Evolutionary conservation across 148 eudicot species (phyloP).

Genomic region (Vaccinium corymbosum): DNA sequence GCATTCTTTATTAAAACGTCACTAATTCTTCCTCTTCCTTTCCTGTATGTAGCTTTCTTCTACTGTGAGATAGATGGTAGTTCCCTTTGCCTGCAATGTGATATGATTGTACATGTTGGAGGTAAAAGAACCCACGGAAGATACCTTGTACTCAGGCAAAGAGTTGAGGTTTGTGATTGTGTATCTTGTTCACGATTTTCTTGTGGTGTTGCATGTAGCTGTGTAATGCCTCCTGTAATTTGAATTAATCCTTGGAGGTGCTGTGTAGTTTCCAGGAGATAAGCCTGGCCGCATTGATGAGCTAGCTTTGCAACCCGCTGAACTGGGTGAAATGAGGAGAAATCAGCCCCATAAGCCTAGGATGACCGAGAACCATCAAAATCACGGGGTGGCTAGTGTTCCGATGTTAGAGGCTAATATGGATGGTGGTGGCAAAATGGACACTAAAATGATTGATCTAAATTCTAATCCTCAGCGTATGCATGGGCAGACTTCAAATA

Average conservation of each 20-base stretch:
- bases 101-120: conserved; percentile 91
- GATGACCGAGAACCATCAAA: conserved; percentile 45
- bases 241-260: not conserved
- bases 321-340: conserved; percentile 39
- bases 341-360: conserved; percentile 31
- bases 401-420: conserved; percentile 30
- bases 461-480: conserved; percentile 75
- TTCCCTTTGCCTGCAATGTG: conserved; percentile 97
- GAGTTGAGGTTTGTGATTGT: conserved; percentile 76
- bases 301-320: conserved; percentile 38
- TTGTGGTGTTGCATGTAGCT: not conserved
- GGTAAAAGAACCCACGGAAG: conserved; percentile 89
- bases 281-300: conserved; percentile 41
- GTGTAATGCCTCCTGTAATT: not conserved
- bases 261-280: conserved; percentile 79
- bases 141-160: conserved; percentile 74
- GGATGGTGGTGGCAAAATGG: conserved; percentile 41
- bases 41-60: conserved; percentile 66
- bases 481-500: conserved; percentile 43
- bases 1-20: not conserved
- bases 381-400: conserved; percentile 36
- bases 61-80: conserved; percentile 93
- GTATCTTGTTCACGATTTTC: conserved; percentile 13
- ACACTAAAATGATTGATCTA: conserved; percentile 65
- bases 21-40: conserved; percentile 16